phyloP scores from a whole-genome alignment of 2,329 filamentous ascomycete species.

The Aspergillus quadricinctus region DNA sequence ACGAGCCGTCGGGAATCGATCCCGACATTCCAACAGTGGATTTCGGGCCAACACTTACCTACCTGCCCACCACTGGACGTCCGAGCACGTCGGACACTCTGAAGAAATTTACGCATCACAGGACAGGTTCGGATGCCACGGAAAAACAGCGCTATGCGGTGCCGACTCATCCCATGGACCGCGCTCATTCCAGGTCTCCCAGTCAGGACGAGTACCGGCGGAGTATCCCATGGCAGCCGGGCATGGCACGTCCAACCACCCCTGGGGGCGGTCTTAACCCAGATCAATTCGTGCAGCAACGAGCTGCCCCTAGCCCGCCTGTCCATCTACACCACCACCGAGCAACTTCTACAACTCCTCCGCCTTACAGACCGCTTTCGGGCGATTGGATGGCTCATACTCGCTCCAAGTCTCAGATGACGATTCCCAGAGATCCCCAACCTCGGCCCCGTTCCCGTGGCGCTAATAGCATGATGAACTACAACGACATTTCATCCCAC shows the following conservation, averaged over 20 bases:
- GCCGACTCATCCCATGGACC: constrained; percentile 24
- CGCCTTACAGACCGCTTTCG: constrained; percentile 29
- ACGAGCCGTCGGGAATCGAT: constrained; percentile 30
- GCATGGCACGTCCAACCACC: constrained; percentile 50
- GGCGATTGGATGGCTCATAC: constrained; percentile 36
- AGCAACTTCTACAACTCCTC: constrained; percentile 51
- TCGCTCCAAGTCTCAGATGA: constrained; percentile 32
- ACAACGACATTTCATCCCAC: constrained; percentile 52
- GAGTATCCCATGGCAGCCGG: constrained; percentile 76
- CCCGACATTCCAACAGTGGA: constrained; percentile 69
- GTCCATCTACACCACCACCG: constrained; percentile 56
- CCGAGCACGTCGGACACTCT: constrained; percentile 55
- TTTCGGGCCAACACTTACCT: constrained; percentile 79
- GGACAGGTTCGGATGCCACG: constrained; percentile 29
- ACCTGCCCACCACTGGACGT: constrained; percentile 52
- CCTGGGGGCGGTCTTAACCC: constrained; percentile 60
- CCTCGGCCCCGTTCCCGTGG: constrained; percentile 52
- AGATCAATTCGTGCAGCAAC: constrained; percentile 80
- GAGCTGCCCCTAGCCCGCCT: constrained; percentile 57
- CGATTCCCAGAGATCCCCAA: constrained; percentile 17
- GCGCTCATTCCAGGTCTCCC: constrained; percentile 36
- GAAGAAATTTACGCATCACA: constrained; percentile 31
- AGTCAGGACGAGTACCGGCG: constrained; percentile 53
- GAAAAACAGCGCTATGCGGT: constrained; percentile 24
- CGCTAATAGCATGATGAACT: constrained; percentile 48